Evolutionary conservation across 305 asterid genomes (phyloP).

Genomic region (Solanum hybrid): DNA sequence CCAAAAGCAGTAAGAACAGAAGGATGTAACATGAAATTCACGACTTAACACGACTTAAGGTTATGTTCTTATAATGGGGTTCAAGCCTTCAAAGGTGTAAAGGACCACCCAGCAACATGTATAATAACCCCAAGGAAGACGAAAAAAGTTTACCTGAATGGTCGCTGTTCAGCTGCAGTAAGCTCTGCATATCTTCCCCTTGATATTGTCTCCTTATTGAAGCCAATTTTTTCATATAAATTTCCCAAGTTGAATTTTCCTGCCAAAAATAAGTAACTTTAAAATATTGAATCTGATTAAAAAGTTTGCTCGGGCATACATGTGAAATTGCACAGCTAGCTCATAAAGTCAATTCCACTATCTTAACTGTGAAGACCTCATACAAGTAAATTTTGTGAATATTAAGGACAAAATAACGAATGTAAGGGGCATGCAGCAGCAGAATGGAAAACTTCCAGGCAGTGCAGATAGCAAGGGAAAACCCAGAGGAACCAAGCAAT

Average conservation of each 20-base stretch:
- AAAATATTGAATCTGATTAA: background rate
- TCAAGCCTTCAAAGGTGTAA: background rate
- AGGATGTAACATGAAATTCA: background rate
- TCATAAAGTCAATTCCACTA: background rate
- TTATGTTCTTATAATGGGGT: background rate
- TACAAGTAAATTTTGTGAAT: background rate
- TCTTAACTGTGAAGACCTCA: background rate
- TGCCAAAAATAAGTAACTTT: constrained; percentile 17
- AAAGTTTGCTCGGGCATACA: background rate
- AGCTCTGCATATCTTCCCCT: constrained; percentile 83
- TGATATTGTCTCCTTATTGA: constrained; percentile 77
- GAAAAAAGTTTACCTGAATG: constrained; percentile 51
- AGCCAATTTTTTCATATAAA: constrained; percentile 75
- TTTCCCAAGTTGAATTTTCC: constrained; percentile 78
- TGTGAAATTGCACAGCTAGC: background rate
- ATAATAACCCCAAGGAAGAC: background rate
- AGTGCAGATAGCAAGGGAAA: background rate
- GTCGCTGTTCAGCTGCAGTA: constrained; percentile 76
- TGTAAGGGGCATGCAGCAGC: background rate
- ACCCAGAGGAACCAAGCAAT: background rate
- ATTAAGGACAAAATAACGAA: background rate
- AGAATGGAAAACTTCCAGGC: background rate
- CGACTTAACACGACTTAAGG: background rate
- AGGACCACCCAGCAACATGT: background rate
- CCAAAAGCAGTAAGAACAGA: background rate